phyloP scores from a whole-genome alignment of 495 filamentous ascomycete species.

The Thermothielavioides terrestris region DNA sequence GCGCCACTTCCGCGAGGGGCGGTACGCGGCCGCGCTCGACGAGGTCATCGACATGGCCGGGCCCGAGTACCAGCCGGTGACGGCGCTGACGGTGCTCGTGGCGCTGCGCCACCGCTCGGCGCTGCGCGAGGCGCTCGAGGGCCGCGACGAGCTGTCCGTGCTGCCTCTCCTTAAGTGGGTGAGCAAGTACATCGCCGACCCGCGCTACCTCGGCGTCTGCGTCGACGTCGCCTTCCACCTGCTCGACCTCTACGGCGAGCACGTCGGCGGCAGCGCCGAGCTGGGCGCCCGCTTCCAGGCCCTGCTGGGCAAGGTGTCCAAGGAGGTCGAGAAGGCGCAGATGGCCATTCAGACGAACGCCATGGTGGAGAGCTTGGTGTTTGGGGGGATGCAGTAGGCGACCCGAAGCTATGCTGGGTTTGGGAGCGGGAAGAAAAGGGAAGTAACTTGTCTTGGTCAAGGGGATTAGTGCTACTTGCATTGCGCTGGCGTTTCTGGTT shows the following conservation, averaged over 20 bases:
- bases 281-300: constrained; percentile 57
- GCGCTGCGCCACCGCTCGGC: constrained; percentile 84
- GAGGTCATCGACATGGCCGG: constrained; percentile 49
- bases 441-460: too few relatives aligned
- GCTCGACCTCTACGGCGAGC: constrained; percentile 77
- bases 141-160: constrained; percentile 73
- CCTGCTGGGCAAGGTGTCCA: constrained; percentile 58
- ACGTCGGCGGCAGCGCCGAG: constrained; percentile 63
- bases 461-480: constrained; percentile 1
- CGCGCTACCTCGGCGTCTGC: constrained; percentile 65
- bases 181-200: constrained; percentile 65
- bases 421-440: not conserved
- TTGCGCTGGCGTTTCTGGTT: constrained; percentile 11
- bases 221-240: constrained; percentile 72
- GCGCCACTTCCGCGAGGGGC: constrained; percentile 63
- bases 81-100: constrained; percentile 65
- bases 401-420: not conserved
- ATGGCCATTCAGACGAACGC: constrained; percentile 67
- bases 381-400: constrained; percentile 17
- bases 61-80: constrained; percentile 47
- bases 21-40: constrained; percentile 72
- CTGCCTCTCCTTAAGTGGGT: constrained; percentile 80
- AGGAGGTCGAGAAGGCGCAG: constrained; percentile 73
- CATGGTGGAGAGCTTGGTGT: constrained; percentile 72
- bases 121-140: constrained; percentile 67